Evolutionary conservation across 2,329 filamentous ascomycete species (phyloP).

Genomic region (Sphaerulina musiva): DNA sequence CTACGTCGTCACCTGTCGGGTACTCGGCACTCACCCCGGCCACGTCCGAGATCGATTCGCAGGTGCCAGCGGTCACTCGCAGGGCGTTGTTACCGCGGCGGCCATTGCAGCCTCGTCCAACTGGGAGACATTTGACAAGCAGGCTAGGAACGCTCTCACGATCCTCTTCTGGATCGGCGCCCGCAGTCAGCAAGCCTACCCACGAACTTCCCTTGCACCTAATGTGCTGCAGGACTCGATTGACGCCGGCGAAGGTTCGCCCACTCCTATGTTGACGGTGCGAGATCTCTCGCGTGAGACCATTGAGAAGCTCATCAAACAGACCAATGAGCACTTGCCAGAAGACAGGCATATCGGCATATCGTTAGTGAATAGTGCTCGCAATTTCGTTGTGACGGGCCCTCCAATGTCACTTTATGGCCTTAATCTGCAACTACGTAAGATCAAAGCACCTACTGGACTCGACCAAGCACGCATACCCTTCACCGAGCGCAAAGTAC

Average conservation of each 20-base stretch:
- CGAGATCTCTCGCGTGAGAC: constrained; percentile 81
- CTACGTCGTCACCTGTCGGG: constrained; percentile 89
- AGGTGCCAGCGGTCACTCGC: constrained; percentile 91
- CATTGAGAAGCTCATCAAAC: constrained; percentile 93
- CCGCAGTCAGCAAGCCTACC: constrained; percentile 94
- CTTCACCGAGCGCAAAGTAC: constrained; percentile 89
- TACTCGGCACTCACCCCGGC: constrained; percentile 81
- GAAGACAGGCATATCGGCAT: constrained; percentile 89
- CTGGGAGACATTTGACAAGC: constrained; percentile 85
- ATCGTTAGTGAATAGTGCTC: constrained; percentile 91
- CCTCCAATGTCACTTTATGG: constrained; percentile 94
- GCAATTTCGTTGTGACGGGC: constrained; percentile 94
- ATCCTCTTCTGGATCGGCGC: constrained; percentile 98
- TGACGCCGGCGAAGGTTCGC: constrained; percentile 88
- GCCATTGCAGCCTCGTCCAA: constrained; percentile 83
- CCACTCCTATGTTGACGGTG: constrained; percentile 96
- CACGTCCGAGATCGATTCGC: constrained; percentile 76
- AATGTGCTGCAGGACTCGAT: constrained; percentile 86
- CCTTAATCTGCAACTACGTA: constrained; percentile 88
- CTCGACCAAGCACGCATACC: constrained; percentile 92
- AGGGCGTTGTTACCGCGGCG: constrained; percentile 89
- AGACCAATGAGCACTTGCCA: constrained; percentile 92
- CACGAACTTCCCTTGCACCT: constrained; percentile 85
- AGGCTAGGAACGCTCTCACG: constrained; percentile 72
- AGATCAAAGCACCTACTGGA: constrained; percentile 96